Evolutionary conservation across 441 rosid species (phyloP).

Genomic region (Raphanus hybrid): DNA sequence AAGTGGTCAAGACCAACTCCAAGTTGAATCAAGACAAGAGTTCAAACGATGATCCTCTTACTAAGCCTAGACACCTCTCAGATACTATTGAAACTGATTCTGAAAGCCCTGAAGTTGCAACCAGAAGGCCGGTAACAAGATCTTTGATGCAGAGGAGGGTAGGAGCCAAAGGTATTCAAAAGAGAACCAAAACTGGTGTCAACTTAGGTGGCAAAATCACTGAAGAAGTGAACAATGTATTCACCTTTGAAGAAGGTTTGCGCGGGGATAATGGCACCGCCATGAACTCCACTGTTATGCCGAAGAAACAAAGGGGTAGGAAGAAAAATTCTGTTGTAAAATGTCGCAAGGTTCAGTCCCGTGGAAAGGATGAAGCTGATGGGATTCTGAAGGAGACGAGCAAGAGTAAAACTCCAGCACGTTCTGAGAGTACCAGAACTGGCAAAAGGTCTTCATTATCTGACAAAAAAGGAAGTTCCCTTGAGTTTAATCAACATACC

Average conservation of each 20-base stretch:
- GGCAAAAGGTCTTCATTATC: conserved; percentile 53
- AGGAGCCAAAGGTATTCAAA: conserved; percentile 43
- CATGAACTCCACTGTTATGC: conserved; percentile 43
- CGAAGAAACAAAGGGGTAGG: conserved; percentile 49
- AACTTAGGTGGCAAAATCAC: conserved; percentile 48
- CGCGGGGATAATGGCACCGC: conserved; percentile 43
- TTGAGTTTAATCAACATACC: conserved; percentile 38
- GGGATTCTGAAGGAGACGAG: conserved; percentile 45
- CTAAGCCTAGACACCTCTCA: conserved; percentile 58
- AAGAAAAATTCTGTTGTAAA: conserved; percentile 40
- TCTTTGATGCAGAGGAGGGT: conserved; percentile 55
- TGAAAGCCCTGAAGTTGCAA: conserved; percentile 58
- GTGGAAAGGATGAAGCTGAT: conserved; percentile 46
- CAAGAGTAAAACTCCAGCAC: conserved; percentile 45
- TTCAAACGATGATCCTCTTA: conserved; percentile 40
- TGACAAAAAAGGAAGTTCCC: conserved; percentile 45
- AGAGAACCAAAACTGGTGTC: conserved; percentile 45
- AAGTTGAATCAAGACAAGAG: conserved; percentile 43
- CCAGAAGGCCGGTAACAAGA: conserved; percentile 67
- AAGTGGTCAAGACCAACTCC: conserved; percentile 44
- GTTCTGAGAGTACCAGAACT: conserved; percentile 42
- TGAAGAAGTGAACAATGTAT: conserved; percentile 47
- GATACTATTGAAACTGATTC: conserved; percentile 86
- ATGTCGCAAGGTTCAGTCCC: conserved; percentile 51
- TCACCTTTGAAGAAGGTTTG: conserved; percentile 62